A percentile compares a stretch with the other conserved stretches of the same genome.
phyloP scores from a whole-genome alignment of 2,329 filamentous ascomycete genomes.

The Cryphonectria carpinicola region DNA sequence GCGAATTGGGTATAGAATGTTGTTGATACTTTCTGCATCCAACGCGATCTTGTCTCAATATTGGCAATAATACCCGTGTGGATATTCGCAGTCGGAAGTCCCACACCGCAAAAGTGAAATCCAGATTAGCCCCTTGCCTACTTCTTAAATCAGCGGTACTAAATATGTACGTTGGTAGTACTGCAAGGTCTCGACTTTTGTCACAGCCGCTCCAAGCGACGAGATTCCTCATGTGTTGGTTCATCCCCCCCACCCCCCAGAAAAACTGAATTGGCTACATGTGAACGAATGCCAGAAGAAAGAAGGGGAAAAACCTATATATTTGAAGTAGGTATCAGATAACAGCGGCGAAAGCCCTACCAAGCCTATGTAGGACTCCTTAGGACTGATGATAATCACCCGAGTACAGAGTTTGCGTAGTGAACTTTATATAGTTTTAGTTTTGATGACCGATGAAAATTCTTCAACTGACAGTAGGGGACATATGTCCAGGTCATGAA shows the following conservation, averaged over 20 bases:
- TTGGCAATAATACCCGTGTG: neutral
- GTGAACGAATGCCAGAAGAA: neutral
- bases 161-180: neutral
- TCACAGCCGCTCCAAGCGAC: neutral
- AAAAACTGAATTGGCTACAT: too few relatives aligned
- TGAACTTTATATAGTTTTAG: neutral
- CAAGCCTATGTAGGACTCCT: neutral
- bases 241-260: too few relatives aligned
- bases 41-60: neutral
- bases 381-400: neutral
- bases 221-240: neutral
- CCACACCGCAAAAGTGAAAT: neutral
- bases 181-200: neutral
- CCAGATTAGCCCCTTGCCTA: neutral
- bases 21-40: neutral
- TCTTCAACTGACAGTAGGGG: neutral
- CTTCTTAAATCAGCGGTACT: neutral
- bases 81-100: neutral
- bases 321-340: neutral
- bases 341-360: neutral
- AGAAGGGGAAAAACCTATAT: too few relatives aligned
- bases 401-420: neutral
- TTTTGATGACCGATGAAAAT: neutral
- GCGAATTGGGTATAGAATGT: neutral
- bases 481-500: neutral